Evolutionary conservation across 2,329 filamentous ascomycete species (phyloP), one percentile per base, ranked within the genome.

Genomic region (Amphichorda felina): DNA sequence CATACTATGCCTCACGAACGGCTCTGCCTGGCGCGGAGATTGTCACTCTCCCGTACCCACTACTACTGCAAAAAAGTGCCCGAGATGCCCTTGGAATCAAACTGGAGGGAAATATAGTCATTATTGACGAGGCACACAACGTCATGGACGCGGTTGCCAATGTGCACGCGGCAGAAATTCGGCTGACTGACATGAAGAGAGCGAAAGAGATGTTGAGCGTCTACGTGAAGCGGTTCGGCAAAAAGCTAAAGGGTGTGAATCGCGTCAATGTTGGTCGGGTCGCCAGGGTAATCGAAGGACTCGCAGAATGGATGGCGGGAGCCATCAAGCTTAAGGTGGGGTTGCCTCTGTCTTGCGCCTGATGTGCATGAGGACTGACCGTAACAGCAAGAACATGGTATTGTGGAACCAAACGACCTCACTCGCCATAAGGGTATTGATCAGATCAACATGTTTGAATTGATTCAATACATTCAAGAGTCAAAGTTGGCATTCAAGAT

Each of bases 121-220:
- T 98, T 18, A 84, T 98, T 33, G 91, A 98, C 46, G 91, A 98
- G 62, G 91, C 91, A 0, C 91, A 98, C 54, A 98, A 98, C 50
- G 73, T 98, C 35, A 94, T 95, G 81, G 88, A 95, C 54, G 87
- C 89, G 0, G 85, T 98, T 31, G 75, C 85, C 13, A 81, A 79
- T 31, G 91, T 94, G 24, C 79, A 95, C 53, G 88, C 88, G 0
- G 75, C 85, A 0, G 75, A 82, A 25, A 70, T 96, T 15, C 75
- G 74, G 3, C 62, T 94, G 4, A 63, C 63, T 18, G 87, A 95
- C 42, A 63, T 96, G 14, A 74, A 74, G 34, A 70, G 72, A 39
- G 84, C 82, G 3, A 72, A 84, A 36, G 68, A 70, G 33, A 87
- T 94, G 58, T 66, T 98, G 2, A 80, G 79, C 0, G 66, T 78